phyloP scores from a whole-genome alignment of 352 stramenopile genomes.

The Globisporangium okanoganense region DNA sequence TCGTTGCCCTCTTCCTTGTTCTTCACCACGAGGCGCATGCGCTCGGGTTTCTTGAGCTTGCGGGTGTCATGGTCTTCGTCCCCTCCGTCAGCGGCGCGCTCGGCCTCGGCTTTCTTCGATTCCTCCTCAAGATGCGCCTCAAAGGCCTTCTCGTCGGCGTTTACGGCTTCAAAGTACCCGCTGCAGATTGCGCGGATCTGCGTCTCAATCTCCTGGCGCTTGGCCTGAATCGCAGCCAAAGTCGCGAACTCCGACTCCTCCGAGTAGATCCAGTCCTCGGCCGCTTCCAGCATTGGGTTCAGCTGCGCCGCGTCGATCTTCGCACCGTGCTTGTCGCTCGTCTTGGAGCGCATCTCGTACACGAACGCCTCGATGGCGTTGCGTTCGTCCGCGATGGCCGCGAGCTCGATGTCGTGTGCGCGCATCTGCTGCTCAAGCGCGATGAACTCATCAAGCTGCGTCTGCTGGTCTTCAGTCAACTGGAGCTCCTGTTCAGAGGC shows the following conservation, averaged over 20 bases:
- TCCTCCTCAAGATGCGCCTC: conserved; percentile 81
- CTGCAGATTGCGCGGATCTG: conserved; percentile 50
- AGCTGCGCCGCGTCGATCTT: conserved; percentile 63
- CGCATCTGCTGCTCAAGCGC: conserved; percentile 71
- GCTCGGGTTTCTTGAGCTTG: conserved; percentile 91
- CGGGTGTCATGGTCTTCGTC: conserved; percentile 91
- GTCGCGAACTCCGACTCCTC: conserved; percentile 79
- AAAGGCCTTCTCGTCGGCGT: conserved; percentile 51
- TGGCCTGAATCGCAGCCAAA: conserved; percentile 43
- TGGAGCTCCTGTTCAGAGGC: conserved; percentile 7
- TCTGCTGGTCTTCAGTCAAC: conserved; percentile 21
- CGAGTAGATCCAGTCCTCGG: conserved; percentile 91
- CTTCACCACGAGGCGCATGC: conserved; percentile 91
- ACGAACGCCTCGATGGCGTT: conserved; percentile 91
- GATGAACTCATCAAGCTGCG: conserved; percentile 32
- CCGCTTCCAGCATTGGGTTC: conserved; percentile 69
- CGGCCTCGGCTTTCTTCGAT: conserved; percentile 60
- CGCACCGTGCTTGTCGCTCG: conserved; percentile 56
- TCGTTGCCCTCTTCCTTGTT: conserved; percentile 96
- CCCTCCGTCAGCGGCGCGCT: conserved; percentile 60
- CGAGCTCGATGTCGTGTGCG: conserved; percentile 59
- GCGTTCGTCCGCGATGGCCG: conserved; percentile 70
- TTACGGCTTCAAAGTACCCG: conserved; percentile 69
- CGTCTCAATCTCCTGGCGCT: conserved; percentile 51
- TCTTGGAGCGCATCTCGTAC: conserved; percentile 89